Percentiles rank a stretch among this genome's conserved stretches.
phyloP scores from a whole-genome alignment of 169 alveolate species.

The Eimeria sp. region DNA sequence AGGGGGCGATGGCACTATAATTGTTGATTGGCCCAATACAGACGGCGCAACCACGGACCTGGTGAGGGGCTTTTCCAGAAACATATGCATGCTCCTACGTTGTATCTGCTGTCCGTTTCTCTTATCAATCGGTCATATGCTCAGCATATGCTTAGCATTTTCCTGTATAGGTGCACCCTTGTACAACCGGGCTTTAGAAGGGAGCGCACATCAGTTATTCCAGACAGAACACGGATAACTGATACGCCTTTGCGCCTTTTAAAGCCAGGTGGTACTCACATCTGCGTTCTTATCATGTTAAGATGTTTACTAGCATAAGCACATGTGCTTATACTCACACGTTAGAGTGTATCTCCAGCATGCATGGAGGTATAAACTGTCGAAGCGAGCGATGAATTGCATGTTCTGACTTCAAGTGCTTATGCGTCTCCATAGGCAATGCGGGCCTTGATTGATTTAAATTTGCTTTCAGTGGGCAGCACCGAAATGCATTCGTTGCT shows the following conservation, averaged over 20 bases:
- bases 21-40: slow-evolving; percentile 84
- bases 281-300: too few species aligned
- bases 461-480: background rate
- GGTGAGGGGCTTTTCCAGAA: background rate
- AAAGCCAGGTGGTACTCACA: background rate
- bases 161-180: background rate
- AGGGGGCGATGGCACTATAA: slow-evolving; percentile 86
- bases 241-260: background rate
- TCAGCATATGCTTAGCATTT: background rate
- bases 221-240: background rate
- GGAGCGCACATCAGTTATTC: background rate
- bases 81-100: background rate
- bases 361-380: background rate
- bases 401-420: too few species aligned
- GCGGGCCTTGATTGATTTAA: background rate
- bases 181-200: background rate
- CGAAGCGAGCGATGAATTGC: too few species aligned
- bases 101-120: background rate
- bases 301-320: background rate
- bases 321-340: background rate
- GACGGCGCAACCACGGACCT: slow-evolving; percentile 53
- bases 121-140: background rate
- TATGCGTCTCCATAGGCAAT: too few species aligned
- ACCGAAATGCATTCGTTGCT: background rate
- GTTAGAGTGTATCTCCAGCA: background rate